Base-by-base conservation (phyloP, 306 rosid genomes). In the Crataegus laevigata region DNA sequence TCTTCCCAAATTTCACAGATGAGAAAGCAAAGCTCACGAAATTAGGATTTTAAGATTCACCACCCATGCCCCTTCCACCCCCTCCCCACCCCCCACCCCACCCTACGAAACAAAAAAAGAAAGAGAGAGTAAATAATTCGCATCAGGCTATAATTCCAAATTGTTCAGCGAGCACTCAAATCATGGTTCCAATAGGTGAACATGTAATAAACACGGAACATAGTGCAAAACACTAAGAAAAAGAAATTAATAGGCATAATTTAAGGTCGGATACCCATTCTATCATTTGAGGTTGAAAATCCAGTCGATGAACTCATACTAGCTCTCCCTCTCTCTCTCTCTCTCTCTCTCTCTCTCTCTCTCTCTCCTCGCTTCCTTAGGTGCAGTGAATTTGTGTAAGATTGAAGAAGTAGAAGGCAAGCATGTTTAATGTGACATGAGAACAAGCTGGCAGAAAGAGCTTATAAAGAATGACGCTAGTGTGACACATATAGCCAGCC, bases 301-400 rank as follows among this genome's bases (percentile, higher is more conserved):
- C 50, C 69, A 8, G 57, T 82, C 21, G 18, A 63, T 26, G 14
- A 32, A 74, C 80, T 78, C 83, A 74, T 64, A 22, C 77, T 43
- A 15, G 29, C 78, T 59, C 30, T 30, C 51, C 6, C 69, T 29
- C 43, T 8, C 17, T 29, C 42, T 11, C 42, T 55, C 65, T 72
- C 11, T 72, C 47, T 28, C 61, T 29, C 42, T 11, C 42, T 55
- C 65, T 72, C 11, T 72, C 47, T 28, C 61, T 54, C 54, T 11
- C 45, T 55, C 8, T 19, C 57, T 61, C 17, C n/a, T 19, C 24
- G 45, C 40, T 18, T 18, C 43, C 70, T 32, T 36, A 59, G 47
- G 63, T 72, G 79, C 74, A 65, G 32, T 21, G 38, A 6, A 30
- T 70, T 36, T 34, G 43, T 59, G 74, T n/a, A 71, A 29, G n/a